Percentiles rank a stretch among this genome's conserved stretches.
These are phyloP conservation scores for Creolimax fragrantissima DNA, from an alignment of 78 protist genomes.

Conservation along the genomic window DNA sequence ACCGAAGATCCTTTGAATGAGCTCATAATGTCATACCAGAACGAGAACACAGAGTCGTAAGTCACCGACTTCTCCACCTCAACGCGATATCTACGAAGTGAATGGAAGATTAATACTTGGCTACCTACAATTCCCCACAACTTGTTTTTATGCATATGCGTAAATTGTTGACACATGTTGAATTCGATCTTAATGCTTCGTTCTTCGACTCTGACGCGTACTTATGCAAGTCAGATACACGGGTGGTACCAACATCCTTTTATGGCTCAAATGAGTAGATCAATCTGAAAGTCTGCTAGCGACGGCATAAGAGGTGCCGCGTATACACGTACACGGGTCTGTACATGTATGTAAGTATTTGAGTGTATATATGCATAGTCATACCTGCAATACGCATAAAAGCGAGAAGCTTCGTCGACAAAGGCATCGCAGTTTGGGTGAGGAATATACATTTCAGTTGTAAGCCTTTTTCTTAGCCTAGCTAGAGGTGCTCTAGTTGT, in stretches of 20 bases:
- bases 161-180: too few species aligned
- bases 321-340: background rate
- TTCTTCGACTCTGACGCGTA: too few species aligned
- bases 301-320: too few species aligned
- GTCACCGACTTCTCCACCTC: background rate
- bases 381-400: background rate
- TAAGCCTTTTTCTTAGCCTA: background rate
- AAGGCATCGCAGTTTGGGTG: background rate
- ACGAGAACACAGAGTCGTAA: background rate
- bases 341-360: background rate
- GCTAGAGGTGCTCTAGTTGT: background rate
- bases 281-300: too few species aligned
- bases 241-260: too few species aligned
- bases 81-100: background rate
- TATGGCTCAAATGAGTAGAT: too few species aligned
- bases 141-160: too few species aligned
- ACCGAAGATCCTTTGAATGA: background rate
- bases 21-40: background rate
- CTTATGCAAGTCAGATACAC: too few species aligned
- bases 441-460: background rate
- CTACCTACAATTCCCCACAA: too few species aligned
- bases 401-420: background rate
- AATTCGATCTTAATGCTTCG: too few species aligned
- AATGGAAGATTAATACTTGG: too few species aligned
- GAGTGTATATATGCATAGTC: too few species aligned